Evolutionary conservation across 2,329 filamentous ascomycete species (phyloP), one percentile per base, ranked within the genome.

Genomic region (Monosporascus sp.): DNA sequence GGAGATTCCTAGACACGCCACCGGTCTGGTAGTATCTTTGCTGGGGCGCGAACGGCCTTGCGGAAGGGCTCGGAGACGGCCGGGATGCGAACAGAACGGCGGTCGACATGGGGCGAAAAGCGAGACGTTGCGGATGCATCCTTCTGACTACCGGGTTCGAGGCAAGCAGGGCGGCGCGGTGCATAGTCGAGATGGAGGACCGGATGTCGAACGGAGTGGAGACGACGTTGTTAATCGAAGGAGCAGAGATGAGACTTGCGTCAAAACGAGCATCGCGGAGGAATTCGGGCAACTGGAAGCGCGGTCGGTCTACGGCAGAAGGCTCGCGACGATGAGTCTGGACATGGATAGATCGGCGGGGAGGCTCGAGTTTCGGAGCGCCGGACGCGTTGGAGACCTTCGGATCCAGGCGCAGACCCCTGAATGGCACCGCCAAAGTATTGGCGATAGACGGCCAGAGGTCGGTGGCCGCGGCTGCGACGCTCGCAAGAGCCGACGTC

Each of bases 1-100:
- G 82, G 53, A 93, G 77, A 58, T 79, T 84, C 55, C 80, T 77
- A 46, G 83, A 79, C 51, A 83, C 74, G 20, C 77, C 77, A 55
- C 75, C 76, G 25, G 70, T 71, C 54, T 76, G 73, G 62, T 77
- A 77, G 45, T 57, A 57, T 56, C 71, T 65, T 64, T 65, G 58
- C 55, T 70, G 68, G 22, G 60, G 38, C 24, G 60, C 41, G 27
- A 53, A 52, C 22, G 57, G 41, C 17, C 39, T 55, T 18, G 52
- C 37, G 44, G 61, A 50, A 15, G 57, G 56, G 51, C 48, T 58
- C 24, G 58, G 53, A 25, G 59, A 53, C 31, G 53, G 15, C 51
- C 59, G 63, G 48, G 56, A 50, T 41, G 55, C 18, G 22, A 57
- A 51, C 45, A 54, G 20, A 20, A 60, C 41, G 5, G 61, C 59